Evolutionary conservation across 2,329 filamentous ascomycete species (phyloP).

Genomic region (Cercospora citrullina): DNA sequence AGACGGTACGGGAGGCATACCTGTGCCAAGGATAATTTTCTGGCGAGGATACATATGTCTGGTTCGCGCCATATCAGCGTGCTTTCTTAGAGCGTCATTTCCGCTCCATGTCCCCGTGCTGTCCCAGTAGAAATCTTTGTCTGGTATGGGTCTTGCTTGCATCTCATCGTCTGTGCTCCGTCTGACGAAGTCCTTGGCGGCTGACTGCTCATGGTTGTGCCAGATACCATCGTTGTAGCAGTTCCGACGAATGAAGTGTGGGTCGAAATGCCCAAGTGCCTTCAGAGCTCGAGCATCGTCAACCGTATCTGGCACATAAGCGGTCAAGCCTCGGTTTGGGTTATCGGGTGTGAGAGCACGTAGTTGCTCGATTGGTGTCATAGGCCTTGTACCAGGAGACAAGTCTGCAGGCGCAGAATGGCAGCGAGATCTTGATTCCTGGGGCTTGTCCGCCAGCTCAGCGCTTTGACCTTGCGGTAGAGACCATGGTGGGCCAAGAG

Average conservation of each 20-base stretch:
- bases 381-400: not conserved
- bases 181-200: not conserved
- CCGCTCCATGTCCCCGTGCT: conserved; percentile 8
- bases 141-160: not conserved
- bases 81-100: conserved; percentile 3
- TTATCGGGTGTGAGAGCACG: conserved; percentile 6
- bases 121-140: conserved; percentile 12
- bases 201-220: not conserved
- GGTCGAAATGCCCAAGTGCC: not conserved
- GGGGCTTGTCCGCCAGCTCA: not conserved
- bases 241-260: not conserved
- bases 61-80: not conserved
- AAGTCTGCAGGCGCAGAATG: not conserved
- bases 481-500: not conserved
- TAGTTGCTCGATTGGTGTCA: conserved; percentile 1
- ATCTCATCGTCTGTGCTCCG: not conserved
- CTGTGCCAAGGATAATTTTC: not conserved
- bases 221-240: conserved; percentile 4
- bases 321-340: conserved; percentile 6
- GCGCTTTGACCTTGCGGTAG: not conserved
- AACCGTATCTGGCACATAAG: conserved; percentile 8
- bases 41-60: not conserved
- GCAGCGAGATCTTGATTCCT: not conserved
- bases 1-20: not conserved
- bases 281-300: conserved; percentile 5